Evolutionary conservation across 805 yeast species (phyloP), one percentile per base, ranked within the genome.

Genomic region (Middelhovenomyces tepae): DNA sequence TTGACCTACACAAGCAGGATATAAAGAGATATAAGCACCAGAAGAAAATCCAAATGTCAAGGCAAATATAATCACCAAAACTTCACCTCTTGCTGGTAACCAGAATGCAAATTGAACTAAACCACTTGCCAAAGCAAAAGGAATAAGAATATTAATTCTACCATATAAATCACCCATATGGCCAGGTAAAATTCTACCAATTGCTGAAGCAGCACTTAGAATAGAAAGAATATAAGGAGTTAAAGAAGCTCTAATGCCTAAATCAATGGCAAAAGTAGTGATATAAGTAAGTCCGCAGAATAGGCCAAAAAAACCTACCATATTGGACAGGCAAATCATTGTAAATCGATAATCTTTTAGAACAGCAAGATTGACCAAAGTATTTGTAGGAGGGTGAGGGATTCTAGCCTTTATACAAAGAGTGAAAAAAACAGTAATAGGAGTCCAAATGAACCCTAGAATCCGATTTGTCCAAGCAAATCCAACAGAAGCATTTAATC

Each of bases 401-500:
- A n/a, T n/a, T n/a, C n/a, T n/a, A n/a, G n/a, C n/a, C n/a, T n/a
- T n/a, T 5, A 44, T 22, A n/a, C 20, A 16, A 14, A 16, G 27
- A 28, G 40, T 33, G 4, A 28, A 13, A 16, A 21, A 13, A 11
- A 34, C 18, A 2, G 39, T 25, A 23, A 34, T 15, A 5, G 44
- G 43, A 11, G 43, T 30, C 32, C 40, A 45, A 13, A 71, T 48
- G 41, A 73, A 64, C 0, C 71, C 71, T 31, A 71, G 51, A 10
- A 63, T 55, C 32, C 79, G 57, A 27, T 69, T 57, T 3, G 73
- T 66, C 78, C 78, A 73, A 7, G 57, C 59, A 44, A 68, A 71
- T 1, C 78, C 78, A 15, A 69, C 59, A 9, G 51, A 45, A 28
- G 56, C 49, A 26, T 67, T 60, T 27, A 71, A 48, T 32, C 53